Percentiles rank a stretch among this genome's conserved stretches.
Evolutionary conservation across 192 early-diverging fungal genomes (phyloP).

Genomic region (Gaertneriomyces sp.): DNA sequence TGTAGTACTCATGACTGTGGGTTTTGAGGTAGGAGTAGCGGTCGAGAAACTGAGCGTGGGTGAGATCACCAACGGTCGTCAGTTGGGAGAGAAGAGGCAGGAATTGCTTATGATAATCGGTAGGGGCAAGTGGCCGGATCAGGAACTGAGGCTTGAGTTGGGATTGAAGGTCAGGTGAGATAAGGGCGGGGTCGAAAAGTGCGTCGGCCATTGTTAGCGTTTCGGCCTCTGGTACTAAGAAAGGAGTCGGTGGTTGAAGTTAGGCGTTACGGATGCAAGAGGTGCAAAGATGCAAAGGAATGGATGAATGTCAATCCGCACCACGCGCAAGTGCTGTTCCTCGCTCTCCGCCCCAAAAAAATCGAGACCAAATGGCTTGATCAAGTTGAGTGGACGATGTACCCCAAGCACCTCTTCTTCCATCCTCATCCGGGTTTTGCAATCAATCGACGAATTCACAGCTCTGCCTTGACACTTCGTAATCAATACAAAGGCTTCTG

Average conservation of each 20-base stretch:
- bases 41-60: slow-evolving; percentile 41
- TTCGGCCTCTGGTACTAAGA: too few relatives aligned
- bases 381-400: too few relatives aligned
- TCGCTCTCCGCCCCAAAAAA: too few relatives aligned
- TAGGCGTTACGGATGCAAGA: too few relatives aligned
- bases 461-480: neutral
- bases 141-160: slow-evolving; percentile 64
- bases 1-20: slow-evolving; percentile 67
- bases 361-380: too few relatives aligned
- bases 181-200: slow-evolving; percentile 65
- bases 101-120: slow-evolving; percentile 73
- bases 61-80: slow-evolving; percentile 71
- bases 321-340: too few relatives aligned
- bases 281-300: too few relatives aligned
- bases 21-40: slow-evolving; percentile 73
- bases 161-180: slow-evolving; percentile 61
- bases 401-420: too few relatives aligned
- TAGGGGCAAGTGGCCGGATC: slow-evolving; percentile 69
- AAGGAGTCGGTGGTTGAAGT: too few relatives aligned
- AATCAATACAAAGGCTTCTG: slow-evolving; percentile 15
- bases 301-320: too few relatives aligned
- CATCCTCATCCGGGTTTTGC: too few relatives aligned
- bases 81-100: slow-evolving; percentile 62
- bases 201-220: neutral
- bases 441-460: too few relatives aligned